Evolutionary conservation across 2,329 filamentous ascomycete species (phyloP), one percentile per base, ranked within the genome.

Genomic region (Fusarium duplospermum): DNA sequence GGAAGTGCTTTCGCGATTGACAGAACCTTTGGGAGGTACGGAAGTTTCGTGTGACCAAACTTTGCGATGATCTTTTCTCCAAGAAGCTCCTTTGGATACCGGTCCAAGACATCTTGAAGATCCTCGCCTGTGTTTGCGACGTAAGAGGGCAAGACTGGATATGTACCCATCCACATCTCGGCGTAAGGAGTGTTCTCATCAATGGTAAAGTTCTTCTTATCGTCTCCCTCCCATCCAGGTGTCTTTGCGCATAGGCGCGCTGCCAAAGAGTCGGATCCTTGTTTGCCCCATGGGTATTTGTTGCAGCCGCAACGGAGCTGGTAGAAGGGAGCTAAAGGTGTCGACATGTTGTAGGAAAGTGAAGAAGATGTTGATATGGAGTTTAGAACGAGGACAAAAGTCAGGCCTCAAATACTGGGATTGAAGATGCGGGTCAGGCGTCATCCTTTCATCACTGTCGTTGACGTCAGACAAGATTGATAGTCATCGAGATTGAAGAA

Each of bases 91-190:
- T 91, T 86, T 38, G 91, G 86, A 78, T 93, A 86, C 64, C 84
- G 84, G 72, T 92, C 87, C 35, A 95, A 83, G 18, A 93, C 88
- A 24, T 92, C 87, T 71, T 90, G 87, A 2, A 95, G 87, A 31
- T 88, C 84, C 79, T 94, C 89, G 31, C 89, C 90, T 0, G 89
- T 92, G 24, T 85, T 84, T 18, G 93, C 83, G 2, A 93, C 85
- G 63, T 89, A 89, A 2, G 91, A 93, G 0, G 92, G 92, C 29
- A 92, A 88, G 42, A 90, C 89, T 0, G 92, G 92, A 78, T 95
- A 94, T 52, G 93, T 94, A 5, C 92, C 93, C 85, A 94, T 93
- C 93, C 93, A 94, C 87, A 92, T 90, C 87, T 88, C 86, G 0
- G 86, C 86, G 78, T 95, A 95, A 8, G 85, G 82, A 75, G 90